Percentiles rank a stretch among this genome's conserved stretches.
Conservation (phyloP, 441 rosid species). For the Biscutella laevigata region DNA sequence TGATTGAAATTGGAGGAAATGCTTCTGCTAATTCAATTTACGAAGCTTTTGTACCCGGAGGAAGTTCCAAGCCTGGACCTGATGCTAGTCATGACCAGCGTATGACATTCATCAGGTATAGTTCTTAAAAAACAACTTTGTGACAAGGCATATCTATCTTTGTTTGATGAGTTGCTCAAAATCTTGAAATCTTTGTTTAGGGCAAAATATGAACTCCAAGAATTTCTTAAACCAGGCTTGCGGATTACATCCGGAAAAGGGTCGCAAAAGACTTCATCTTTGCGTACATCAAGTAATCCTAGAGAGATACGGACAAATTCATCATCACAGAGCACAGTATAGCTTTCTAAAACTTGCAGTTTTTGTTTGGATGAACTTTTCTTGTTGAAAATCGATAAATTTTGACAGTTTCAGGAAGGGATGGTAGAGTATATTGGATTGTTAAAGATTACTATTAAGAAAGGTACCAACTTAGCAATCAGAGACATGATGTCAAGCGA, state of each 20-base stretch:
- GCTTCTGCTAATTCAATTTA: constrained; percentile 79
- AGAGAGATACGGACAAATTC: constrained; percentile 20
- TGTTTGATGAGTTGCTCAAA: constrained; percentile 9
- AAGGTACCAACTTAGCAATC: constrained; percentile 80
- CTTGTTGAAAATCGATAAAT: background rate
- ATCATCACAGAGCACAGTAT: constrained; percentile 16
- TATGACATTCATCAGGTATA: constrained; percentile 59
- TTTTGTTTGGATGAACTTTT: no score
- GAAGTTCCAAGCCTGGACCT: constrained; percentile 67
- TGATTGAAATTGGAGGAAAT: constrained; percentile 95
- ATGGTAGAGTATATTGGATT: constrained; percentile 94
- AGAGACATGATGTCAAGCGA: constrained; percentile 84
- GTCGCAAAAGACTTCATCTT: constrained; percentile 24
- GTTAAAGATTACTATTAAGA: constrained; percentile 79
- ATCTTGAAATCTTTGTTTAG: constrained; percentile 30
- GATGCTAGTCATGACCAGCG: constrained; percentile 71
- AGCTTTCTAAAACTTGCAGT: background rate
- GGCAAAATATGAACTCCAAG: constrained; percentile 95
- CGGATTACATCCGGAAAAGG: constrained; percentile 57
- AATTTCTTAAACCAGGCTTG: constrained; percentile 85
- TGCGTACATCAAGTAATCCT: constrained; percentile 27
- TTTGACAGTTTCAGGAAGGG: constrained; percentile 48
- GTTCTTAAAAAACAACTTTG: background rate
- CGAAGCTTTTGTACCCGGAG: constrained; percentile 78
- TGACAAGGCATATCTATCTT: background rate